These are phyloP conservation scores for Penicillium canariense DNA, from an alignment of 495 filamentous ascomycete species.

Conservation along the genomic window DNA sequence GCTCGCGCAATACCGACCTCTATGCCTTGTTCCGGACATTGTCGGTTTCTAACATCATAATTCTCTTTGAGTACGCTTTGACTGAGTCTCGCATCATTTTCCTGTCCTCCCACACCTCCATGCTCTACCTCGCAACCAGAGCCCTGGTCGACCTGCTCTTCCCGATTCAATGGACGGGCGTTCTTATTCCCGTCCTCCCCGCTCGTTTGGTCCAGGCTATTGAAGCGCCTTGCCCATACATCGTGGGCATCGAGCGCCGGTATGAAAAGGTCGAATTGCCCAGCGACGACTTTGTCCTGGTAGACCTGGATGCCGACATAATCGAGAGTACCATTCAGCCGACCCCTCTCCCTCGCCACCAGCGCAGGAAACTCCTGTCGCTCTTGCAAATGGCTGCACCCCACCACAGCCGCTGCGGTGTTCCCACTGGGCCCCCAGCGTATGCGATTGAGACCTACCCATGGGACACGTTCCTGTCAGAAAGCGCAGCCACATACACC, in stretches of 20 bases:
- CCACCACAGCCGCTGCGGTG: conserved; percentile 82
- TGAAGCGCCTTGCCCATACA: conserved; percentile 95
- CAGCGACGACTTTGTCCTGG: conserved; percentile 93
- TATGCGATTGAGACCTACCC: conserved; percentile 93
- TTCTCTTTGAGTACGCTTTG: conserved; percentile 89
- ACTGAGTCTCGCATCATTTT: conserved; percentile 95
- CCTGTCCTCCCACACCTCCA: conserved; percentile 89
- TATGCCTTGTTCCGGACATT: conserved; percentile 90
- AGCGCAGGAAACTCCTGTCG: conserved; percentile 83
- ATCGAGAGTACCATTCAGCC: conserved; percentile 79
- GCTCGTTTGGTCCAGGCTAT: conserved; percentile 83
- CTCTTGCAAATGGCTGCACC: conserved; percentile 87
- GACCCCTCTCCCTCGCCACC: conserved; percentile 76
- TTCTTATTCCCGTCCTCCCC: conserved; percentile 89
- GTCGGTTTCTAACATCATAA: conserved; percentile 85
- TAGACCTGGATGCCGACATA: conserved; percentile 86
- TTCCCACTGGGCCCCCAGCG: conserved; percentile 82
- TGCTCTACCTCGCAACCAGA: conserved; percentile 88
- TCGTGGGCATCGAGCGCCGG: conserved; percentile 89
- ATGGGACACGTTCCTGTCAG: conserved; percentile 81
- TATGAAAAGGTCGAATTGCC: conserved; percentile 91
- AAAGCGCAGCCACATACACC: conserved; percentile 76
- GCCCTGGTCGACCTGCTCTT: conserved; percentile 83
- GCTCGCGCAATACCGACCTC: conserved; percentile 86
- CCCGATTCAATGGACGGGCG: conserved; percentile 86